Evolutionary conservation across 2,329 filamentous ascomycete genomes (phyloP).

Genomic region (Neophaeococcomyces aloes): DNA sequence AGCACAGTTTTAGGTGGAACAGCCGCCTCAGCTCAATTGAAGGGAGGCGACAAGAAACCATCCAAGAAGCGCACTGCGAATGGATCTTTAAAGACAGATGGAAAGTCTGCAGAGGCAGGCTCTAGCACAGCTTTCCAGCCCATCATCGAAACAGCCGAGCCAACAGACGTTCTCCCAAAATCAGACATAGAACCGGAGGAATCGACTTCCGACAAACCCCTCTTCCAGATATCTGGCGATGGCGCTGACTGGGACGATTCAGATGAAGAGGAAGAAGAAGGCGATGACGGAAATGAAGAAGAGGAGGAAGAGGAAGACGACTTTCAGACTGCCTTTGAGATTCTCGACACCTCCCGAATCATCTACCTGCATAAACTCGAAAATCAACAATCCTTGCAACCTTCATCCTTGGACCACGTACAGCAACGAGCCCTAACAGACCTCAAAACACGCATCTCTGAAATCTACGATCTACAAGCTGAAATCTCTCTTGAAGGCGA

Average conservation of each 20-base stretch:
- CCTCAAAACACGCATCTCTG: constrained; percentile 75
- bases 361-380: constrained; percentile 48
- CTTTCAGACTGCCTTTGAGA: constrained; percentile 53
- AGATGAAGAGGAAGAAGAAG: constrained; percentile 58
- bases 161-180: constrained; percentile 34
- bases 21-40: constrained; percentile 45
- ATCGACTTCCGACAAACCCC: constrained; percentile 52
- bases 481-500: constrained; percentile 98
- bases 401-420: constrained; percentile 22
- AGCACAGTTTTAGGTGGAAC: constrained; percentile 87
- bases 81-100: constrained; percentile 8
- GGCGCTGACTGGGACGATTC: constrained; percentile 75
- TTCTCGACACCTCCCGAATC: constrained; percentile 52
- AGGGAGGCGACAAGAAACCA: constrained; percentile 39
- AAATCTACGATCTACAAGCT: constrained; percentile 85
- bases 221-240: constrained; percentile 88
- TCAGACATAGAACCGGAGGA: constrained; percentile 26
- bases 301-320: constrained; percentile 55
- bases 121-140: constrained; percentile 16
- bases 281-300: constrained; percentile 36
- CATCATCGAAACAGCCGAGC: constrained; percentile 37
- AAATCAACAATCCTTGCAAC: constrained; percentile 29
- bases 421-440: constrained; percentile 34
- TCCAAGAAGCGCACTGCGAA: constrained; percentile 25
- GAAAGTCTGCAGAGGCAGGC: constrained; percentile 4